Evolutionary conservation across 164 flowering plant genomes (phyloP), one percentile per base, ranked within the genome.

Genomic region (Sedum album): DNA sequence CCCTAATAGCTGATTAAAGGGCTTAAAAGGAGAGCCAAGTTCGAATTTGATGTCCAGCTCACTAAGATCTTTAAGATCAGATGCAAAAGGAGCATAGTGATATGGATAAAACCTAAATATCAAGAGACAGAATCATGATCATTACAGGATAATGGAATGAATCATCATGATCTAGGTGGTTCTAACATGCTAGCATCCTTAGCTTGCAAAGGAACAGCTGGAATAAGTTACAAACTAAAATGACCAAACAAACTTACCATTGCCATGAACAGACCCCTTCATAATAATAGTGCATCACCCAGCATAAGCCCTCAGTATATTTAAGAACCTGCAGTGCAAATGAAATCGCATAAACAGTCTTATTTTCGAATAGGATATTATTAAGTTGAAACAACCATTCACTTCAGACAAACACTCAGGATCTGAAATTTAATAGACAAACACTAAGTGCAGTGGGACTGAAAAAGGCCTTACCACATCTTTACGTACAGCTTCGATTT

Each of bases 261-360:
- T 85, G 85, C 99, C 99, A 95, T 66, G 99, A 95, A 79, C 96
- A 92, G 71, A 95, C 99, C 23, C 99, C 99, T 83, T 95, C 97
- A 77, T 92, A 92, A 73, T 95, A 95, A 76, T 95, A 95, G 70
- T 83, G 91, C 96, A 95, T 88, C 41, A 95, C 97, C 99, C 99
- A 95, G 77, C 99, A 95, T 31, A 95, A 73, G 26, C 99, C 99
- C 80, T 95, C 97, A 3, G 86, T 81, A 79, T 92, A 95, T 72
- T 66, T 80, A 76, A 84, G 71, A 49, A 88, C 96, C 99, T 95
- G 63, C 33, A 35, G 71, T 69, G 55, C 21, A 26, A 11, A 44
- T 3, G 30, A 18, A 25, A 17, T 9, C 14, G 53, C 33, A 14
- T 2, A 15, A 26, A 44, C 48, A 44, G 42, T 39, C 55, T 53